Evolutionary conservation across 139 green algal genomes (phyloP).

Genomic region (Tetradesmus lagerheimii): DNA sequence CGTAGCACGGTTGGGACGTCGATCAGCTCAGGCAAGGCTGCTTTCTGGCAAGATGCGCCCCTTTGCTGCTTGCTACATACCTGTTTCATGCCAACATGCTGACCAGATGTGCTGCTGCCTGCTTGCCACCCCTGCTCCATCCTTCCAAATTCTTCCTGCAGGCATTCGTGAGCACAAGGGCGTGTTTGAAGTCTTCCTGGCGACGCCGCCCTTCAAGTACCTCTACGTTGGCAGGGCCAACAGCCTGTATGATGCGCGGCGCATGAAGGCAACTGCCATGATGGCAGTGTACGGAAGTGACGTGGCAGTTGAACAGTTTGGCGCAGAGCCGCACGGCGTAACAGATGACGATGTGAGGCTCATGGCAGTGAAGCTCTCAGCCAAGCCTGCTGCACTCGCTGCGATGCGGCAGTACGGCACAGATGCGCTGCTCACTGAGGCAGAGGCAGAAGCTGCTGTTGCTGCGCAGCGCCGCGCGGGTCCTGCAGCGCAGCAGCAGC

Average conservation of each 20-base stretch:
- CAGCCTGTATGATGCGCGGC: neutral
- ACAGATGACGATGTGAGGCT: neutral
- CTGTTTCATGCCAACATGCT: neutral
- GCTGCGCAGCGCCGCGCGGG: neutral
- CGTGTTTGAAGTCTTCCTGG: slow-evolving; percentile 34
- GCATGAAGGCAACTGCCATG: neutral
- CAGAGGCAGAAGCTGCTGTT: neutral
- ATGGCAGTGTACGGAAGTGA: slow-evolving; percentile 15
- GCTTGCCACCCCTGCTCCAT: neutral
- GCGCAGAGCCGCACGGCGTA: neutral
- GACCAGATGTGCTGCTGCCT: neutral
- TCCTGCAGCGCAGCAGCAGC: neutral
- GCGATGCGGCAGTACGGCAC: slow-evolving; percentile 20
- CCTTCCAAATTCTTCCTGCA: neutral
- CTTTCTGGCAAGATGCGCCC: no score
- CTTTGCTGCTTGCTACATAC: neutral
- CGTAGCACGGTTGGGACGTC: neutral
- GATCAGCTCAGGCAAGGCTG: no score
- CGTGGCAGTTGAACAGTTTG: slow-evolving; percentile 8
- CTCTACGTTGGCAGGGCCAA: slow-evolving; percentile 22
- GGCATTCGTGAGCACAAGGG: slow-evolving; percentile 38
- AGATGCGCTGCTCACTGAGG: neutral
- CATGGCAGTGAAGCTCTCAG: slow-evolving; percentile 22
- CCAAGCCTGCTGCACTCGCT: neutral
- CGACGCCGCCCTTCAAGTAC: slow-evolving; percentile 38